phyloP scores from a whole-genome alignment of 1,284 basidiomycete genomes.

The Cutaneotrichosporon spelunceum region DNA sequence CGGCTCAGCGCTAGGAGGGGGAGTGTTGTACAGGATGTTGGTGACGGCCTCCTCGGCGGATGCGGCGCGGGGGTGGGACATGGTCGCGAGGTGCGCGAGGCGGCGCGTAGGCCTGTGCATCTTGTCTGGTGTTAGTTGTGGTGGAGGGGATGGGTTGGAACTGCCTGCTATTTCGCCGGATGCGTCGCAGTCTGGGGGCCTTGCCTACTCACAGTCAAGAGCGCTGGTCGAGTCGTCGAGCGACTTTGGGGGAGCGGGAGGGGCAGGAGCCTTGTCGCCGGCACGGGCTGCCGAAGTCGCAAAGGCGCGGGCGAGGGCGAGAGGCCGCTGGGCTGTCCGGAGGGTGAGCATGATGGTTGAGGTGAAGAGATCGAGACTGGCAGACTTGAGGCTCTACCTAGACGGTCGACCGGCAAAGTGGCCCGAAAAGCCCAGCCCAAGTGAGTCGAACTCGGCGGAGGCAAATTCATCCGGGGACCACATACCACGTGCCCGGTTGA shows the following conservation, averaged over 20 bases:
- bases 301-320: conserved; percentile 1
- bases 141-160: not conserved
- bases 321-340: not conserved
- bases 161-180: not conserved
- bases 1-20: conserved; percentile 84
- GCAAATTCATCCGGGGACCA: not conserved
- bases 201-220: conserved; percentile 76
- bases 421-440: conserved; percentile 3
- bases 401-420: conserved; percentile 3
- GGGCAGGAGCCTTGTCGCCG: not conserved
- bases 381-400: not conserved
- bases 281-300: not conserved
- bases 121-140: conserved; percentile 40
- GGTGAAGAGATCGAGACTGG: not conserved
- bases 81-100: conserved; percentile 43
- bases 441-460: not conserved
- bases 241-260: conserved; percentile 46
- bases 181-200: not conserved
- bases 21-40: conserved; percentile 94
- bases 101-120: conserved; percentile 41
- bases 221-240: conserved; percentile 91
- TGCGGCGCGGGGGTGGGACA: conserved; percentile 39
- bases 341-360: conserved; percentile 4
- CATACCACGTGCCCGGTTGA: too few relatives aligned
- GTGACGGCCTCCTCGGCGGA: conserved; percentile 91